Evolutionary conservation across 2,329 filamentous ascomycete species (phyloP).

Genomic region (Phoma sp.): DNA sequence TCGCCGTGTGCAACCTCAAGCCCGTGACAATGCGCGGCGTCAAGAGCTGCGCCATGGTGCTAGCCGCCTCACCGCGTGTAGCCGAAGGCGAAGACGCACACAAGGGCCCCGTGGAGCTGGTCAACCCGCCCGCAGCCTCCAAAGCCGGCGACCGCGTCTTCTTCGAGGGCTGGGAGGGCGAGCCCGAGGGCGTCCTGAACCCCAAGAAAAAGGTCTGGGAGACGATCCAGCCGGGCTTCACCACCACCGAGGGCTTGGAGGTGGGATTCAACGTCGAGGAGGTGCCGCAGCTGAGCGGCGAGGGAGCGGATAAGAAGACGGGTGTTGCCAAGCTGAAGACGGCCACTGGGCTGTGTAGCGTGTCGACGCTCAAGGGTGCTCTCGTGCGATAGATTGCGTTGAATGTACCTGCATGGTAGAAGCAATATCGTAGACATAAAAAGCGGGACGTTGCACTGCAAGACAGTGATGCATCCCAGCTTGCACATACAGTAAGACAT

Average conservation of each 20-base stretch:
- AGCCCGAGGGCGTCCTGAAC: constrained; percentile 92
- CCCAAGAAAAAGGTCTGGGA: constrained; percentile 99
- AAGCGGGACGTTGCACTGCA: not conserved
- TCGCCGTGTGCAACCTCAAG: constrained; percentile 97
- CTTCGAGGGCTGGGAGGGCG: constrained; percentile 93
- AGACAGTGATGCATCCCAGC: not conserved
- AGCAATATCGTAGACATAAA: not conserved
- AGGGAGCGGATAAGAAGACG: constrained; percentile 64
- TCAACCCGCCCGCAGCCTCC: constrained; percentile 77
- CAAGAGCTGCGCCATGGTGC: constrained; percentile 84
- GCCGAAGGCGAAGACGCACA: constrained; percentile 83
- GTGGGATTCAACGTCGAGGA: constrained; percentile 84
- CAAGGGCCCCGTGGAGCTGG: constrained; percentile 91
- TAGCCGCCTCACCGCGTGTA: constrained; percentile 86
- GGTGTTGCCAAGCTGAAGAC: constrained; percentile 72
- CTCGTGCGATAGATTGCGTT: constrained; percentile 71
- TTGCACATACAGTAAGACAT: not conserved
- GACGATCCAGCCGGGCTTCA: constrained; percentile 94
- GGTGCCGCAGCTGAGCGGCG: constrained; percentile 78
- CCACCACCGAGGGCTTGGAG: constrained; percentile 79
- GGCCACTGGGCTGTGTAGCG: constrained; percentile 81
- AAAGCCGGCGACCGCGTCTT: constrained; percentile 85
- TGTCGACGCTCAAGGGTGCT: constrained; percentile 79
- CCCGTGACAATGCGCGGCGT: constrained; percentile 98
- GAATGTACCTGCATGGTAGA: too few species aligned